Evolutionary conservation across 805 yeast species (phyloP), one percentile per base, ranked within the genome.

Genomic region (Ogataea trehaloabstinens): DNA sequence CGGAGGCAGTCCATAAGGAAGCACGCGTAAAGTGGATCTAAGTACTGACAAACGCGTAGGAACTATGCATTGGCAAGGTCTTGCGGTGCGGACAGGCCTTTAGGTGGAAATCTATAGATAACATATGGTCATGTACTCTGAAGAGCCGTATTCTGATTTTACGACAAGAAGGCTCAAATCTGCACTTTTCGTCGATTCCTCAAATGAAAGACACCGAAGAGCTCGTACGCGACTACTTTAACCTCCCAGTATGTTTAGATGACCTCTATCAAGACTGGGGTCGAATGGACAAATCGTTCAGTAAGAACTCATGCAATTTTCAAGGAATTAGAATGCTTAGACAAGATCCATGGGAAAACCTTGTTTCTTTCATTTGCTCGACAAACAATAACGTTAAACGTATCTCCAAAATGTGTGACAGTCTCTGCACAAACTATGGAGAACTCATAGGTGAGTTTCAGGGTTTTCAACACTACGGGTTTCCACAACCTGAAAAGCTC

Each of bases 301-400:
- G 57, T 32, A 61, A 58, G 35, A 57, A 45, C 37, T 37, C 64
- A 4, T 46, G 58, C 27, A 55, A 52, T 21, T 78, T 78, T 39
- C 68, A 68, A 4, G 98, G 97, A 0, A 80, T 91, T 15, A 66
- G 99, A 21, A 87, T 91, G 46, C 70, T 93, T 19, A 71, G 90
- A 25, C 98, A 93, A 60, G 96, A 91, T 48, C 98, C 99, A 0
- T 93, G 98, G 98, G 99, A 93, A 51, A 88, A 91, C 30, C 67
- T 89, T 31, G 66, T 91, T 15, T 85, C 93, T 2, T 93, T 91
- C 48, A 93, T 93, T 8, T 93, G 98, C 63, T 87, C 96, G 2
- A 82, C 95, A n/a, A 93, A 93, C 61, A 93, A 93, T 63, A 93
- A 93, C 54, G 93, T 93, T 38, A 88, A 91, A 55, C 71, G 99